These are phyloP conservation scores for Microsporum canis DNA, from an alignment of 2,329 filamentous ascomycete species.

Conservation along the genomic window DNA sequence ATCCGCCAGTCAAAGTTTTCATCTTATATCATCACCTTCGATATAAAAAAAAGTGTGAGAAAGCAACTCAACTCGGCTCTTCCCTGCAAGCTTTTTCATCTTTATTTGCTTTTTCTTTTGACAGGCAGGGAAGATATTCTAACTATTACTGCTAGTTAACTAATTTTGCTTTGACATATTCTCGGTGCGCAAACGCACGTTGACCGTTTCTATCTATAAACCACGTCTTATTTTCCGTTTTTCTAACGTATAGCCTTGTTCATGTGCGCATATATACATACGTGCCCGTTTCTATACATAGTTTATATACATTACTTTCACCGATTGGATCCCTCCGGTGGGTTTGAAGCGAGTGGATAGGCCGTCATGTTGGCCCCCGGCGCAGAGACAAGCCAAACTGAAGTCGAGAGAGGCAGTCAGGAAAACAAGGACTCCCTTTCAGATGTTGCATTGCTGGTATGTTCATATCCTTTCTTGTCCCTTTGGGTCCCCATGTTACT, in stretches of 20 bases:
- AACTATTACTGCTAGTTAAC: no score
- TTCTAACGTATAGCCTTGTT: neutral
- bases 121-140: neutral
- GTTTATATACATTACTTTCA: neutral
- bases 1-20: neutral
- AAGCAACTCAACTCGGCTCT: neutral
- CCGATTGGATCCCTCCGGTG: neutral
- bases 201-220: neutral
- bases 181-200: neutral
- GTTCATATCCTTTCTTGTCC: constrained; percentile 11
- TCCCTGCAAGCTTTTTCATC: neutral
- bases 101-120: neutral
- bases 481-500: neutral
- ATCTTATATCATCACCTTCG: neutral
- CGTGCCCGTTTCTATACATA: neutral
- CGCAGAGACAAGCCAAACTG: constrained; percentile 2
- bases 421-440: constrained; percentile 8
- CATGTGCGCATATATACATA: neutral
- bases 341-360: neutral
- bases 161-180: no score
- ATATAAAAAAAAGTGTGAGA: no score
- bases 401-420: constrained; percentile 1
- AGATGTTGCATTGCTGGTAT: constrained; percentile 29
- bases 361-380: neutral
- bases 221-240: neutral